A percentile compares a stretch with the other conserved stretches of the same genome.
These are phyloP conservation scores for Auxenochlorella protothecoides DNA, from an alignment of 139 green algal species.

Conservation along the genomic window DNA sequence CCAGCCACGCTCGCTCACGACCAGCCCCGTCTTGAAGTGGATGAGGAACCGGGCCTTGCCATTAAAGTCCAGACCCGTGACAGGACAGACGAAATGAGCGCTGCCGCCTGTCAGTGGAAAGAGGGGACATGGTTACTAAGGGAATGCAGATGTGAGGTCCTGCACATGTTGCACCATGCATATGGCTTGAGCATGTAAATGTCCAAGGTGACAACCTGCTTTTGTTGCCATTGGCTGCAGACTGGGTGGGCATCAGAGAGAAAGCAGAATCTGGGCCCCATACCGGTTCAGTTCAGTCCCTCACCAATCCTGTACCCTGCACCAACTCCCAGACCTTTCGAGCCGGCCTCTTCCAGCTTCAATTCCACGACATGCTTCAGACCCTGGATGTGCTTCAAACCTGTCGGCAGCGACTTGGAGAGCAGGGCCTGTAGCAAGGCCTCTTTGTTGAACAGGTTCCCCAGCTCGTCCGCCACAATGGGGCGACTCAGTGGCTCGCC, in stretches of 20 bases:
- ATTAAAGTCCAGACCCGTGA: conserved; percentile 54
- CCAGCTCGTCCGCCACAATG: conserved; percentile 69
- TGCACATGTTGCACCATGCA: too few relatives aligned
- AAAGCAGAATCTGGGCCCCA: too few relatives aligned
- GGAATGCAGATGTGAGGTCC: too few relatives aligned
- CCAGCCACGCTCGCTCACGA: conserved; percentile 71
- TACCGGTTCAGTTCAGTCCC: conserved; percentile 1
- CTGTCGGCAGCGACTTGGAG: conserved; percentile 49
- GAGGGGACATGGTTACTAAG: too few relatives aligned
- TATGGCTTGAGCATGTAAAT: too few relatives aligned
- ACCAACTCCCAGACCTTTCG: neutral
- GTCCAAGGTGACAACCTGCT: too few relatives aligned
- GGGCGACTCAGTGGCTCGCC: conserved; percentile 55
- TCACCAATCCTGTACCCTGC: neutral
- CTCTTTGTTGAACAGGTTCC: conserved; percentile 60
- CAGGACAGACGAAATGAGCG: conserved; percentile 54
- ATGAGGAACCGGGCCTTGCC: conserved; percentile 49
- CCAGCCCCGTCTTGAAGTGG: conserved; percentile 36
- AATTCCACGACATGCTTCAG: conserved; percentile 55
- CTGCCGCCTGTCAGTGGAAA: neutral
- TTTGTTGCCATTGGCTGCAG: too few relatives aligned
- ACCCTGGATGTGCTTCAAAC: conserved; percentile 56
- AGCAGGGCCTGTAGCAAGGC: conserved; percentile 37
- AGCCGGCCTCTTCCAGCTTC: conserved; percentile 28
- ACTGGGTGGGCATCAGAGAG: too few relatives aligned